Conservation (phyloP, 169 alveolate genomes). For the Plasmodium relictum region DNA sequence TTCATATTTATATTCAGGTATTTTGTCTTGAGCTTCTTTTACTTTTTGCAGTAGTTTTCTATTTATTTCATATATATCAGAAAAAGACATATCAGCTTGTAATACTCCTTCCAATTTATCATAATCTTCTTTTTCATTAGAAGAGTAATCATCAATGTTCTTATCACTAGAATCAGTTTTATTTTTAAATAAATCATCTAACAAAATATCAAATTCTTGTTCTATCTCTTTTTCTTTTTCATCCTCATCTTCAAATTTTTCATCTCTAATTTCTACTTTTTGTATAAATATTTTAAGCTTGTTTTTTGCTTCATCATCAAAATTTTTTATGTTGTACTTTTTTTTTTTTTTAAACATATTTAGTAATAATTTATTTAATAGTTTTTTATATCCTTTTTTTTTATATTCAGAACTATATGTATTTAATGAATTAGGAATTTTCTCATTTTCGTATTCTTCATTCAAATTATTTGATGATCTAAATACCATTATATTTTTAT, state of each 20-base stretch:
- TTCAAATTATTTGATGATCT: constrained; percentile 34
- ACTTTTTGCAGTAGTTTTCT: too few relatives aligned
- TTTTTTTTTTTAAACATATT: constrained; percentile 24
- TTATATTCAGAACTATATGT: constrained; percentile 4
- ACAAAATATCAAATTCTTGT: neutral
- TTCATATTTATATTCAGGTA: too few relatives aligned
- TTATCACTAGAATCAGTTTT: too few relatives aligned
- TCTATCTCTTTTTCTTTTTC: constrained; percentile 9
- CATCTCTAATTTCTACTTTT: neutral
- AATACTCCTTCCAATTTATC: too few relatives aligned
- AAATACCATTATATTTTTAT: constrained; percentile 19
- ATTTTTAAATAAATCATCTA: constrained; percentile 15
- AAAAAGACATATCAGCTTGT: too few relatives aligned
- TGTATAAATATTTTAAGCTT: constrained; percentile 18
- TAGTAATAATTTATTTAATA: neutral
- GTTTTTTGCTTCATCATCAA: neutral
- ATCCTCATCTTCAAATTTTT: neutral
- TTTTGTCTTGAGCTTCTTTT: too few relatives aligned
- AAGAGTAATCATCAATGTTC: too few relatives aligned
- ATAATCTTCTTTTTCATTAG: too few relatives aligned
- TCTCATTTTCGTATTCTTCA: neutral
- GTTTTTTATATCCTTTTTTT: neutral
- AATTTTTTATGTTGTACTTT: constrained; percentile 14
- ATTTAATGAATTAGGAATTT: neutral
- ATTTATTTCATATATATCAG: too few relatives aligned